These are phyloP conservation scores for Ophiorrhiza pumila DNA, from an alignment of 257 asterid genomes.

Conservation along the genomic window DNA sequence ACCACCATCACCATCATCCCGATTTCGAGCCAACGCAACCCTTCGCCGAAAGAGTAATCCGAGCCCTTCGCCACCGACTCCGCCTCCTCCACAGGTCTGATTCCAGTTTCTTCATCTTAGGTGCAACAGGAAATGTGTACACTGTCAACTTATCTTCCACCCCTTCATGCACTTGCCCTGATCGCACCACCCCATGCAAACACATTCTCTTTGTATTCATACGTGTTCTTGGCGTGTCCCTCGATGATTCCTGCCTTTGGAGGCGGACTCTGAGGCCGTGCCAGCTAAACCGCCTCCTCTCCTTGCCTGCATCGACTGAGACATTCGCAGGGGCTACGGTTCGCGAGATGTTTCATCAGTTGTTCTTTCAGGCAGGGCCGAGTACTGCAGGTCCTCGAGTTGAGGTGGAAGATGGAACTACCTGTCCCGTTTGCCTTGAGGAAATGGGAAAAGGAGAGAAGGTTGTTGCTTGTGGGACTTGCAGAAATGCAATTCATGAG, in stretches of 20 bases:
- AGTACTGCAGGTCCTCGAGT: constrained; percentile 14
- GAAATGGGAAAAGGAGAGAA: constrained; percentile 64
- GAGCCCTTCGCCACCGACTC: constrained; percentile 83
- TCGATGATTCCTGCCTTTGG: constrained; percentile 60
- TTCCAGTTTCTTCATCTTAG: constrained; percentile 67
- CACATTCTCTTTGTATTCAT: constrained; percentile 79
- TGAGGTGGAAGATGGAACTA: constrained; percentile 44
- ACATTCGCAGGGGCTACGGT: constrained; percentile 50
- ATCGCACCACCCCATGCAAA: constrained; percentile 73
- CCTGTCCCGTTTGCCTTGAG: constrained; percentile 89
- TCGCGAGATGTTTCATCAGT: constrained; percentile 55
- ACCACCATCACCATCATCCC: constrained; percentile 26
- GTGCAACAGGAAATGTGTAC: constrained; percentile 91
- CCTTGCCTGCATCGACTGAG: constrained; percentile 51
- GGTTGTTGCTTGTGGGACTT: constrained; percentile 65
- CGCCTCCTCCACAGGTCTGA: constrained; percentile 86
- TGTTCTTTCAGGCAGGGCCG: constrained; percentile 33
- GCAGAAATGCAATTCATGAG: constrained; percentile 76
- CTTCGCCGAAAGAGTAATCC: constrained; percentile 59
- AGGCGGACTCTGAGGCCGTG: constrained; percentile 67
- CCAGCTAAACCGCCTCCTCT: constrained; percentile 65
- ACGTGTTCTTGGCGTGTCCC: constrained; percentile 57
- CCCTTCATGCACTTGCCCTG: constrained; percentile 84
- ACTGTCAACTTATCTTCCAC: constrained; percentile 64
- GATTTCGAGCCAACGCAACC: constrained; percentile 49